These are phyloP conservation scores for Aspergillus persii DNA, from an alignment of 2,329 filamentous ascomycete species.

Conservation along the genomic window DNA sequence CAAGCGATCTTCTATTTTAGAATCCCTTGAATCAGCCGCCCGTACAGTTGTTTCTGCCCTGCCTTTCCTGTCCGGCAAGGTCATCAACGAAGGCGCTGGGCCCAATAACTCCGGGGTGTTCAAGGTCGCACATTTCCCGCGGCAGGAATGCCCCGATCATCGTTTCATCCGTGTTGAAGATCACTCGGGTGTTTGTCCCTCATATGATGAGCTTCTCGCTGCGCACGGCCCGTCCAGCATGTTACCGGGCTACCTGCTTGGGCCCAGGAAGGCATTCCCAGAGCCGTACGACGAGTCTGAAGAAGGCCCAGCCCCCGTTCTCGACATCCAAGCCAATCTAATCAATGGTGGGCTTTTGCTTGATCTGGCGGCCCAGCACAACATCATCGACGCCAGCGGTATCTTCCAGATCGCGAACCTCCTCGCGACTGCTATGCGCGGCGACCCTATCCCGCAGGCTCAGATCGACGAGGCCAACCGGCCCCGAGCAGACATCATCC, in stretches of 20 bases:
- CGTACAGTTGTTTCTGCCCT: conserved; percentile 9
- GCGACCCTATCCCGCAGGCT: conserved; percentile 6
- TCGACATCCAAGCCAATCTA: conserved; percentile 27
- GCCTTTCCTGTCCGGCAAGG: conserved; percentile 17
- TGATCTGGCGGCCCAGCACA: conserved; percentile 24
- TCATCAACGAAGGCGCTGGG: conserved; percentile 8
- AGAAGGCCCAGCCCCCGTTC: conserved; percentile 13
- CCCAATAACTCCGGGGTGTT: conserved; percentile 12
- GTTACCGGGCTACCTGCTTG: conserved; percentile 30
- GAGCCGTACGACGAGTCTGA: conserved; percentile 20
- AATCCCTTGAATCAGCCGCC: conserved; percentile 9
- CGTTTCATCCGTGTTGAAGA: conserved; percentile 12
- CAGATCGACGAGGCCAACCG: conserved; percentile 18
- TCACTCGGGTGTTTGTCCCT: neutral
- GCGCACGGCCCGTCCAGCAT: conserved; percentile 26
- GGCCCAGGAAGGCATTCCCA: conserved; percentile 28
- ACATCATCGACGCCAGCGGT: conserved; percentile 23
- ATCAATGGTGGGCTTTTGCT: conserved; percentile 24
- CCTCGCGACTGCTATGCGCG: conserved; percentile 13
- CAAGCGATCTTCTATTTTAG: neutral
- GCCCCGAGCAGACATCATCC: conserved; percentile 16
- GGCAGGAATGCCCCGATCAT: neutral
- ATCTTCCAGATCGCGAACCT: conserved; percentile 19
- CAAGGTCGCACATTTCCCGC: conserved; percentile 4
- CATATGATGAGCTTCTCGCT: conserved; percentile 3